Conservation (phyloP, 805 yeast species). For the Candida maltosa region DNA sequence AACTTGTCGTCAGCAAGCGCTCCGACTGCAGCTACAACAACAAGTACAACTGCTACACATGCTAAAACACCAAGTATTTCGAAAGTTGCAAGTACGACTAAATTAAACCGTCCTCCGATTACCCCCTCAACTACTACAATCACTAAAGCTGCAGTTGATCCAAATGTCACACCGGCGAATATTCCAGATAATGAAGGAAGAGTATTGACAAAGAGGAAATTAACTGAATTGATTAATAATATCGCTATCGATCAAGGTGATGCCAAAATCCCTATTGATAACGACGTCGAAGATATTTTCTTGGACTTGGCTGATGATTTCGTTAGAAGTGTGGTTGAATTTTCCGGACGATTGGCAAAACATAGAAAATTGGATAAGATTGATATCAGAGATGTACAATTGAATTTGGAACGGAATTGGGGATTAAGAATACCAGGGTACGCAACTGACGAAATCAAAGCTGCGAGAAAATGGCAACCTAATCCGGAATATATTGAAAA, state of each 20-base stretch:
- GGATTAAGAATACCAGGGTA: constrained; percentile 92
- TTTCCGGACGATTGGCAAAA: constrained; percentile 92
- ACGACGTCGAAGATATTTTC: constrained; percentile 89
- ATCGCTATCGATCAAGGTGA: constrained; percentile 87
- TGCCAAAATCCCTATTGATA: constrained; percentile 84
- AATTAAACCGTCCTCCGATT: constrained; percentile 23
- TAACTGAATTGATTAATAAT: constrained; percentile 79
- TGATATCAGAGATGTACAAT: constrained; percentile 85
- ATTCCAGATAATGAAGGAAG: constrained; percentile 64
- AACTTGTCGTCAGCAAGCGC: not conserved
- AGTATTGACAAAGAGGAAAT: constrained; percentile 83
- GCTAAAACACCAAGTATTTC: constrained; percentile 7
- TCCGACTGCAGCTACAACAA: constrained; percentile 8
- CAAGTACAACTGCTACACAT: constrained; percentile 8
- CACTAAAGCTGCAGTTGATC: constrained; percentile 36
- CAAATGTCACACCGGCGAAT: constrained; percentile 23
- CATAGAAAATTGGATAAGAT: constrained; percentile 85
- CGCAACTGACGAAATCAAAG: constrained; percentile 83
- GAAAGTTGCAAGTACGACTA: constrained; percentile 4
- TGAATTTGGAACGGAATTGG: constrained; percentile 92
- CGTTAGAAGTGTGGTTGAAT: constrained; percentile 82
- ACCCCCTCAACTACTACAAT: constrained; percentile 78
- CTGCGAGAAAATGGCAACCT: constrained; percentile 70
- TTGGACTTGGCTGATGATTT: constrained; percentile 95
- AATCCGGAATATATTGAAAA: constrained; percentile 61